These are phyloP conservation scores for Geoglossum cookeanum DNA, from an alignment of 2,329 filamentous ascomycete genomes.

Conservation along the genomic window DNA sequence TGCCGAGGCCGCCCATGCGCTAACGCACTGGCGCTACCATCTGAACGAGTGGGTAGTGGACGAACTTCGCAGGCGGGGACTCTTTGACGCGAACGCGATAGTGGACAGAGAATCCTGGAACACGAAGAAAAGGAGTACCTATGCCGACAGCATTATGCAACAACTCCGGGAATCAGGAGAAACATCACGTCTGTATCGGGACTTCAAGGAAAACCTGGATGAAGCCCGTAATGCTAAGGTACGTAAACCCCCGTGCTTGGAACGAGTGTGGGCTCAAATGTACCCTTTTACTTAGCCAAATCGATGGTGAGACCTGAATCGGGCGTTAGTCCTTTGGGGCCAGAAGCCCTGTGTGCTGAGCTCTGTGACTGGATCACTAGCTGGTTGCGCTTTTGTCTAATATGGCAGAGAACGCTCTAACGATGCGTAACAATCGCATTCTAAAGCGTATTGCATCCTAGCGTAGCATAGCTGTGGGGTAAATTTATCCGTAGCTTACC, in stretches of 20 bases:
- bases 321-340: too few species aligned
- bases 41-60: conserved; percentile 54
- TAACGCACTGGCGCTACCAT: conserved; percentile 58
- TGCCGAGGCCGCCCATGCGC: conserved; percentile 48
- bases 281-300: background rate
- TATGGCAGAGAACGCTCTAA: too few species aligned
- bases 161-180: conserved; percentile 40
- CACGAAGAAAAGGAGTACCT: conserved; percentile 35
- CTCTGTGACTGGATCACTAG: background rate
- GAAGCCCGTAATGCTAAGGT: conserved; percentile 31
- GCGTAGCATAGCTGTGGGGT: too few species aligned
- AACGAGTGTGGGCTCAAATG: background rate
- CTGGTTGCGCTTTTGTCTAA: too few species aligned
- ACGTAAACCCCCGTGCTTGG: background rate
- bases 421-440: too few species aligned
- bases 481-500: too few species aligned
- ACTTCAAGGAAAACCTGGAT: conserved; percentile 46
- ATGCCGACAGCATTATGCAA: conserved; percentile 45
- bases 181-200: conserved; percentile 40
- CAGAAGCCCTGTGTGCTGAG: background rate
- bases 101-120: conserved; percentile 42
- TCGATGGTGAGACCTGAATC: background rate
- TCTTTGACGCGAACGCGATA: conserved; percentile 37
- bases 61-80: conserved; percentile 37
- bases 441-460: too few species aligned